phyloP scores from a whole-genome alignment of 371 early-diverging fungal genomes.

The Modicella reniformis region DNA sequence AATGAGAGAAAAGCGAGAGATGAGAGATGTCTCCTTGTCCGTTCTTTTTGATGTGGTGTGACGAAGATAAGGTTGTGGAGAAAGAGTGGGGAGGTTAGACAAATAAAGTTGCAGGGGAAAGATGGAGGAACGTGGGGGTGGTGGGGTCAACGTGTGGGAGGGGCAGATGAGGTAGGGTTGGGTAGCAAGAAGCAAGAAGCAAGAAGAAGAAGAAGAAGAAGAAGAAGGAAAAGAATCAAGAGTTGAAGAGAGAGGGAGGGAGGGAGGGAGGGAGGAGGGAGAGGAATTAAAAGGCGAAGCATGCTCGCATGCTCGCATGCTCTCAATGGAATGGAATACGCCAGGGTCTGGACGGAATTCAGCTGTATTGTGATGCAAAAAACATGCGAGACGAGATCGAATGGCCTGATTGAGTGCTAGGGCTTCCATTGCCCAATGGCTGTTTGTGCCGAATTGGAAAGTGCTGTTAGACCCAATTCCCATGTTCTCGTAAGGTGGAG shows the following conservation, averaged over 20 bases:
- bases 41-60: neutral
- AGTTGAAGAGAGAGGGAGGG: neutral
- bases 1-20: slow-evolving; percentile 1
- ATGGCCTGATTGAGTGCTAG: neutral
- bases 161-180: neutral
- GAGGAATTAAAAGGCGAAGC: neutral
- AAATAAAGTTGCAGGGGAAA: slow-evolving; percentile 8
- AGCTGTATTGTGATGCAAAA: neutral
- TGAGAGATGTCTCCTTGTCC: neutral
- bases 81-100: neutral
- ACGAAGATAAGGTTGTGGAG: slow-evolving; percentile 11
- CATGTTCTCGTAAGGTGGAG: too few species aligned
- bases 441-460: neutral
- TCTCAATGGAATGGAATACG: too few species aligned
- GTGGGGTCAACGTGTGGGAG: neutral
- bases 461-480: too few species aligned
- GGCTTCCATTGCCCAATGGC: neutral
- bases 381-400: neutral
- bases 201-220: slow-evolving; percentile 4
- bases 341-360: neutral
- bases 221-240: slow-evolving; percentile 1
- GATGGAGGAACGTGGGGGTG: neutral
- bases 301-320: too few species aligned
- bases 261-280: neutral
- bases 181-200: neutral